Evolutionary conservation across 2,329 filamentous ascomycete species (phyloP).

Genomic region (Xylaria sp.): DNA sequence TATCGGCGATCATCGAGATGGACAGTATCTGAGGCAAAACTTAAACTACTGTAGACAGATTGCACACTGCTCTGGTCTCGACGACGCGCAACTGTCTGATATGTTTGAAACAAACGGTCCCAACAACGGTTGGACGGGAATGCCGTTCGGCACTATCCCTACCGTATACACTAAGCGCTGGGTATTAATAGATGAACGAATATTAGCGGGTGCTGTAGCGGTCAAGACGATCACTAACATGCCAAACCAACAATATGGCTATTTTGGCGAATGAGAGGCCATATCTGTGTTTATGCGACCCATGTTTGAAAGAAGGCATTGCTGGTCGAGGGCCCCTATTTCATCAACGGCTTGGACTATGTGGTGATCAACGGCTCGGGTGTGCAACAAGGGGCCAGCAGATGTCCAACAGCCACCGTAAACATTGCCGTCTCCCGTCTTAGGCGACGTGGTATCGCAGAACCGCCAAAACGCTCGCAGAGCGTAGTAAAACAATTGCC

Average conservation of each 20-base stretch:
- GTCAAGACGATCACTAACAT: conserved; percentile 32
- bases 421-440: conserved; percentile 2
- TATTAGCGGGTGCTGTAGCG: conserved; percentile 20
- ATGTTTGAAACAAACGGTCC: conserved; percentile 24
- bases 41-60: neutral
- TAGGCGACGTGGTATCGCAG: conserved; percentile 6
- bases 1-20: conserved; percentile 14
- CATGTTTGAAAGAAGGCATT: conserved; percentile 9
- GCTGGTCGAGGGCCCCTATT: conserved; percentile 4
- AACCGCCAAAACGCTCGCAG: conserved; percentile 6
- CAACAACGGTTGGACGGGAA: conserved; percentile 12
- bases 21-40: conserved; percentile 11
- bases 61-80: neutral
- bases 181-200: conserved; percentile 20
- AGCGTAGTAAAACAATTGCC: conserved; percentile 7
- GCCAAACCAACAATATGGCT: conserved; percentile 21
- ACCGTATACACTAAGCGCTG: conserved; percentile 17
- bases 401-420: neutral
- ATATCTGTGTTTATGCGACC: conserved; percentile 24
- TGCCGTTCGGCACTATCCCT: conserved; percentile 4
- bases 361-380: conserved; percentile 12
- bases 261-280: conserved; percentile 22
- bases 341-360: neutral
- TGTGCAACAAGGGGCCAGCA: conserved; percentile 25
- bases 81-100: conserved; percentile 14